These are phyloP conservation scores for Limonium bicolor DNA, from an alignment of 148 eudicot species.

Conservation along the genomic window DNA sequence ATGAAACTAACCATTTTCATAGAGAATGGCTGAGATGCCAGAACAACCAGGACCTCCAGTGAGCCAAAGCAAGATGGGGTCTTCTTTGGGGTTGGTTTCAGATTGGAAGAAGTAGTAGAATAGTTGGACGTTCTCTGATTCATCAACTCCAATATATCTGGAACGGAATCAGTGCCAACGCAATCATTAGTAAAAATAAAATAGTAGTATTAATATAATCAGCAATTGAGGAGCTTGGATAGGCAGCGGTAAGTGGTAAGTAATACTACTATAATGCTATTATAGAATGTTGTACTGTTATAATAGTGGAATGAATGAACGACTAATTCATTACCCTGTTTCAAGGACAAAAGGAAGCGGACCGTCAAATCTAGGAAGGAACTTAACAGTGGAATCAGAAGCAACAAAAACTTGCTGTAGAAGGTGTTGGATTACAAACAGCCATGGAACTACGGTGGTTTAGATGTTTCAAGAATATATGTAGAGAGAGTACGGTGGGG, in stretches of 20 bases:
- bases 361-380: constrained; percentile 27
- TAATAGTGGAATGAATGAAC: background rate
- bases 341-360: constrained; percentile 25
- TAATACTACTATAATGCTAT: too few relatives aligned
- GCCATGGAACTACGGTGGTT: too few relatives aligned
- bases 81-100: constrained; percentile 22
- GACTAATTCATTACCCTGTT: constrained; percentile 10
- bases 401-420: too few relatives aligned
- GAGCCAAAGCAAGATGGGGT: constrained; percentile 31
- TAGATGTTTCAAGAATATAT: too few relatives aligned
- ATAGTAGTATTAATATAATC: too few relatives aligned
- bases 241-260: too few relatives aligned
- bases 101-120: constrained; percentile 44
- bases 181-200: background rate
- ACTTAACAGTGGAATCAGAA: constrained; percentile 12
- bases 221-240: too few relatives aligned
- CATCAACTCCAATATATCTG: constrained; percentile 30
- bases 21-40: constrained; percentile 16
- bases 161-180: background rate
- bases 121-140: constrained; percentile 26
- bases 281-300: too few relatives aligned
- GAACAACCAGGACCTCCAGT: constrained; percentile 48
- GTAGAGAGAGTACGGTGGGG: too few relatives aligned
- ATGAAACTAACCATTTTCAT: constrained; percentile 13
- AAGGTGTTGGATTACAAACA: too few relatives aligned